Evolutionary conservation across 192 early-diverging fungal genomes (phyloP).

Genomic region (Coemansia aciculifera): DNA sequence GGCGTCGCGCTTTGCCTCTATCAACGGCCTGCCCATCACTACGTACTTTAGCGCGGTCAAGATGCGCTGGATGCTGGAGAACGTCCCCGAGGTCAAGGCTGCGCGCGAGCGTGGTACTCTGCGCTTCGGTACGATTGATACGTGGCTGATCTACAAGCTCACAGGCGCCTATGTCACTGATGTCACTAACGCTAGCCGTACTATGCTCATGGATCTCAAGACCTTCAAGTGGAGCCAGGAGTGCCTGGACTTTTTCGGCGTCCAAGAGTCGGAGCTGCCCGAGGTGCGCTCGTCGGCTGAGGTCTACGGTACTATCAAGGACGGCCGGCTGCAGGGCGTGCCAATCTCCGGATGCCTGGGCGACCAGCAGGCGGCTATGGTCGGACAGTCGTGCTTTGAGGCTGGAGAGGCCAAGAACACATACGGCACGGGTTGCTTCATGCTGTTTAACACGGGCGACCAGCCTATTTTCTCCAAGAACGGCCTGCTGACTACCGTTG

Average conservation of each 20-base stretch:
- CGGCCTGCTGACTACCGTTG: slow-evolving; percentile 88
- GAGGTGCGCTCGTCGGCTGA: slow-evolving; percentile 81
- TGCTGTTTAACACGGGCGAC: slow-evolving; percentile 90
- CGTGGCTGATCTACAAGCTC: slow-evolving; percentile 93
- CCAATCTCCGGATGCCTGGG: slow-evolving; percentile 88
- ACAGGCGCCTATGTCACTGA: slow-evolving; percentile 91
- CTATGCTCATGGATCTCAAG: slow-evolving; percentile 91
- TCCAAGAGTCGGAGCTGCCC: slow-evolving; percentile 66
- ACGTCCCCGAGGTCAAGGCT: slow-evolving; percentile 67
- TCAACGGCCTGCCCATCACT: slow-evolving; percentile 85
- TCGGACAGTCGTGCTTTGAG: slow-evolving; percentile 91
- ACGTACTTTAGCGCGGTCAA: slow-evolving; percentile 94
- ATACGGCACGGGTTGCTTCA: slow-evolving; percentile 95
- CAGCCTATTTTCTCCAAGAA: slow-evolving; percentile 73
- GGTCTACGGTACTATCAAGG: slow-evolving; percentile 65
- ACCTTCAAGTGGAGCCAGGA: slow-evolving; percentile 80
- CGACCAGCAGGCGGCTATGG: slow-evolving; percentile 93
- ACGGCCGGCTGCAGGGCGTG: slow-evolving; percentile 66
- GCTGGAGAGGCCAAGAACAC: slow-evolving; percentile 92
- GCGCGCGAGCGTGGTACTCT: slow-evolving; percentile 73
- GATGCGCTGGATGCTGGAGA: slow-evolving; percentile 89
- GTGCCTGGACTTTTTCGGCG: slow-evolving; percentile 74
- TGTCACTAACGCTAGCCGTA: slow-evolving; percentile 91
- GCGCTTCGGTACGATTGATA: slow-evolving; percentile 88
- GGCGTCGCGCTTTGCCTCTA: slow-evolving; percentile 52